Evolutionary conservation across 75 land plant species (phyloP), one percentile per base, ranked within the genome.

Genomic region (Pseudotsuga menziesii): DNA sequence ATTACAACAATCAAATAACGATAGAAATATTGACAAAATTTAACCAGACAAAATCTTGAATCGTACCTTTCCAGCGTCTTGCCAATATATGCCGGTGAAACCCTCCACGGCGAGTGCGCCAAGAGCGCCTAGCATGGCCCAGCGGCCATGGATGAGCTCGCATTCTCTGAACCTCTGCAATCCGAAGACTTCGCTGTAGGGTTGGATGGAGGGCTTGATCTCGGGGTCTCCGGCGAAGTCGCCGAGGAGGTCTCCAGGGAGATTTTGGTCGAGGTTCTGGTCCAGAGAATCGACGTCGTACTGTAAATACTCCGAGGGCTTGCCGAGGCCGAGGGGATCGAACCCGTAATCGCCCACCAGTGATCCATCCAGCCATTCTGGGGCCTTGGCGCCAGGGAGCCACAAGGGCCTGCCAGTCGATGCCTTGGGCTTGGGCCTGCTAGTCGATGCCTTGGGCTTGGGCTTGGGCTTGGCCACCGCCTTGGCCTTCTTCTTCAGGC

Each of bases 51-150:
- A 63, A 62, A 2, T 20, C 54, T 48, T 48, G 12, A 11, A 48
- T 48, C 77, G n/a, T 81, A 96, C 98, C 95, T 96, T 96, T 57
- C 99, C 97, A 58, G 97, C 99, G 59, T 96, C 99, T 75, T 96
- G 99, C 99, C 99, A 96, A 0, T 97, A 94, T 74, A 96, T 88
- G 16, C 99, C 99, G 25, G 99, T 96, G 86, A 96, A 89, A 17
- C 80, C 85, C 88, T 96, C 99, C 71, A 96, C 97, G 48, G 99
- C 67, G 61, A 94, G 85, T 62, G 97, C 94, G 25, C 99, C 99
- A 26, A 94, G 85, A 23, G 87, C 89, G 55, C 95, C 99, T 58
- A 96, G 86, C 99, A 96, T 96, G 57, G 99, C 99, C 99, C 99
- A 96, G 29, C 99, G 80, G 17, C 99, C 99, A 71, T 96, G 97